phyloP scores from a whole-genome alignment of 495 filamentous ascomycete genomes.

The Mytilinidion resinicola region DNA sequence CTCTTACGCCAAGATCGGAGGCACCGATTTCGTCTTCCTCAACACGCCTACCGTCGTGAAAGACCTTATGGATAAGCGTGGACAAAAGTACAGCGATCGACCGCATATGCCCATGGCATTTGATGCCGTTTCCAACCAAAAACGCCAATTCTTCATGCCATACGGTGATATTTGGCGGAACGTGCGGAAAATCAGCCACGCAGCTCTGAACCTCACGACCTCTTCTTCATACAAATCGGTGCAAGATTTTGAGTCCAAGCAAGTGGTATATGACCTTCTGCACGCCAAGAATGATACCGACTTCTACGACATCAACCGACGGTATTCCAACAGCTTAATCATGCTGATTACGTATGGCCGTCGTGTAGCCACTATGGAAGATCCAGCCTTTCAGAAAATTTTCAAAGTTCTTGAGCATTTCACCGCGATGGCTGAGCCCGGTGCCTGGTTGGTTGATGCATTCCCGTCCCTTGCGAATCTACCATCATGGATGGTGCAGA shows the following conservation, averaged over 20 bases:
- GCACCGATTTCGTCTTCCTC: slow-evolving; percentile 25
- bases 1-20: slow-evolving; percentile 26
- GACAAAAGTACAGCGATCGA: slow-evolving; percentile 26
- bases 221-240: slow-evolving; percentile 27
- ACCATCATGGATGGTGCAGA: slow-evolving; percentile 22
- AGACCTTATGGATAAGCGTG: slow-evolving; percentile 27
- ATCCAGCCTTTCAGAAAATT: slow-evolving; percentile 24
- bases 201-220: slow-evolving; percentile 24
- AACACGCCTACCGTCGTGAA: slow-evolving; percentile 21
- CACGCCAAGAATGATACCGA: slow-evolving; percentile 14
- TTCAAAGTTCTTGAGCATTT: slow-evolving; percentile 24
- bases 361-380: slow-evolving; percentile 21
- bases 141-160: slow-evolving; percentile 27
- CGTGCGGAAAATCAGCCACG: slow-evolving; percentile 30
- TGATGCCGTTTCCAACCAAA: slow-evolving; percentile 16
- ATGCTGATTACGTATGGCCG: slow-evolving; percentile 30
- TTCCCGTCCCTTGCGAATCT: slow-evolving; percentile 23
- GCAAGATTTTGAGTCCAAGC: slow-evolving; percentile 34
- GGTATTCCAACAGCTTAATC: slow-evolving; percentile 31
- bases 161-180: slow-evolving; percentile 26
- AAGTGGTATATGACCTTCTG: slow-evolving; percentile 29
- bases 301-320: slow-evolving; percentile 26
- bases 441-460: slow-evolving; percentile 23
- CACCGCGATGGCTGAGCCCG: slow-evolving; percentile 24
- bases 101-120: slow-evolving; percentile 26